Evolutionary conservation across 805 yeast species (phyloP), one percentile per base, ranked within the genome.

Genomic region (Suhomyces pyralidae): DNA sequence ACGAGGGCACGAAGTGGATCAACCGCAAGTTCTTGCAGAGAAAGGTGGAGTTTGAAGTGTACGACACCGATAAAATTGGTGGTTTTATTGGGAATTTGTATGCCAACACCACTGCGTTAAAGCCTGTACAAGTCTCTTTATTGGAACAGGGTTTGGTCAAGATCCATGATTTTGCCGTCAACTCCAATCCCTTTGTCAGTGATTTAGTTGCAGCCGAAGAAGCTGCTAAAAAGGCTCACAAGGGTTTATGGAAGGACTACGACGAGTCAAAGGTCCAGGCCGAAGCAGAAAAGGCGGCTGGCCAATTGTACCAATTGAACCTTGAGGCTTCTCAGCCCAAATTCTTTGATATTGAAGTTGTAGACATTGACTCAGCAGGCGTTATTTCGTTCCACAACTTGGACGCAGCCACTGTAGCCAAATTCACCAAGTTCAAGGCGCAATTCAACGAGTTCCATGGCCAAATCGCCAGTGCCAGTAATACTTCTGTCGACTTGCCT

Each of bases 1-100:
- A 80, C 19, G 78, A 74, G 40, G 89, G 89, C 1, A 62, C 82
- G 26, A 80, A 74, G 38, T 83, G 73, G 62, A 78, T 84, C 54
- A 76, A 74, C 60, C 78, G 77, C 55, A 79, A 80, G 55, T 76
- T 80, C 49, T 74, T 82, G 65, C 97, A 90, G 71, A 81, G 90
- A 63, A 89, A 84, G 55, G 88, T 90, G 43, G 83, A 81, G 57
- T 72, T 90, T 57, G 86, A 85, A 50, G 79, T 90, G 19, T 81
- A 81, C 58, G 85, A 81, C 52, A 80, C 81, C 49, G 97, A 90
- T 65, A 87, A 84, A 63, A 76, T 85, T 51, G 96, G 96, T 53
- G 89, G 88, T 0, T 90, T 90, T 62, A 82, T 88, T 62, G 94
- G 96, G 46, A 82, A 84, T 61, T 61, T 88, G 49, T 86, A 72